Evolutionary conservation across 768 basidiomycete genomes (phyloP).

Genomic region (Lactifluus piperatus): DNA sequence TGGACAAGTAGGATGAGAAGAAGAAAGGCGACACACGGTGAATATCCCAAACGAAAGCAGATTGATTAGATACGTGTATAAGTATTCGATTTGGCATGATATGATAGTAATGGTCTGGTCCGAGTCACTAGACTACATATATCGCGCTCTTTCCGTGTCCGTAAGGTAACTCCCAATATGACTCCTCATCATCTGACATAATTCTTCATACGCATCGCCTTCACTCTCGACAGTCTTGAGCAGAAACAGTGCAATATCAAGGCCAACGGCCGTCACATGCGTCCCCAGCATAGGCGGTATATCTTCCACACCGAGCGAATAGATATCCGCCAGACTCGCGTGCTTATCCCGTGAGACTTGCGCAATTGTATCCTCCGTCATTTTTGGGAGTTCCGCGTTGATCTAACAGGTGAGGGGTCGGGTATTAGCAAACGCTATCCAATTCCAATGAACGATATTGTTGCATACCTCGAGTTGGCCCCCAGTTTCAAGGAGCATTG

Average conservation of each 20-base stretch:
- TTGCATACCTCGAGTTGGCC: constrained; percentile 10
- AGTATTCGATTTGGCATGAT: constrained; percentile 9
- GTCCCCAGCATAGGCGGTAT: constrained; percentile 1
- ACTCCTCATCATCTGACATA: constrained; percentile 11
- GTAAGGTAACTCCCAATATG: constrained; percentile 13
- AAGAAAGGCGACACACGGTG: constrained; percentile 42
- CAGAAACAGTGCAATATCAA: constrained; percentile 2
- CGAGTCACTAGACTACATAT: neutral
- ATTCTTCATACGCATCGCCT: neutral
- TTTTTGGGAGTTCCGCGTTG: neutral
- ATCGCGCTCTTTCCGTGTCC: constrained; percentile 1
- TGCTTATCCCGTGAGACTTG: constrained; percentile 14
- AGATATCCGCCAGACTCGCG: constrained; percentile 1
- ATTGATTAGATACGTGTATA: constrained; percentile 55
- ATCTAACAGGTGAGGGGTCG: neutral
- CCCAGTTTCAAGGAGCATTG: neutral
- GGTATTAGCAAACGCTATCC: neutral
- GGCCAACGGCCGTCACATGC: neutral
- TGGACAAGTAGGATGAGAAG: neutral
- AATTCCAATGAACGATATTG: neutral
- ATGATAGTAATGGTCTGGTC: no score
- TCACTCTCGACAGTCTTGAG: constrained; percentile 1
- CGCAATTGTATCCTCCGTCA: constrained; percentile 5
- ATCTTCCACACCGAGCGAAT: constrained; percentile 8
- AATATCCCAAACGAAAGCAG: constrained; percentile 83